Conservation (phyloP, 306 rosid species). For the Benincasa hispida region DNA sequence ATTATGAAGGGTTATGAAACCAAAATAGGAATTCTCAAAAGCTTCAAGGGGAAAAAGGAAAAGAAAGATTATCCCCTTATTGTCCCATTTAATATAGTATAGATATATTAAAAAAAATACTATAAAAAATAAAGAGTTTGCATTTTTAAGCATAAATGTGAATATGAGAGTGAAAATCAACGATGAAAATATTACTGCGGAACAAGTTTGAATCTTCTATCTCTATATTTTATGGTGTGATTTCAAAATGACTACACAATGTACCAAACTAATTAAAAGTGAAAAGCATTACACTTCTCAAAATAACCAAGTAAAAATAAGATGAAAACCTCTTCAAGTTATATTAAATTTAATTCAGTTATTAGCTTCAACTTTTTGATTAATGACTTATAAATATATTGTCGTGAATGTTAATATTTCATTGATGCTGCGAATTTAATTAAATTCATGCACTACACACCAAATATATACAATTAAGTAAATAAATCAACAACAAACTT, state of each 20-base stretch:
- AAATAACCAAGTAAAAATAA: background rate
- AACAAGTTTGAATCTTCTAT: too few species aligned
- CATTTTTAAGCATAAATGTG: too few species aligned
- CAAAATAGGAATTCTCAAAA: too few species aligned
- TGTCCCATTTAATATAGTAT: too few species aligned
- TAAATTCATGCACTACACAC: background rate
- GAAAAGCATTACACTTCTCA: too few species aligned
- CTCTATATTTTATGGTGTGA: background rate
- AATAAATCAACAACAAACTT: background rate
- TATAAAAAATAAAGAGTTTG: too few species aligned
- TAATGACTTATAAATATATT: background rate
- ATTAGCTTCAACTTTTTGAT: background rate
- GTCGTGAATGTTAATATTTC: background rate
- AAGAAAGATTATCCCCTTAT: too few species aligned
- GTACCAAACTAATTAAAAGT: background rate
- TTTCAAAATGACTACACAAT: background rate
- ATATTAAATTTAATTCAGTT: background rate
- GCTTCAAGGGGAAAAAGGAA: too few species aligned
- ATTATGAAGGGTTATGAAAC: too few species aligned
- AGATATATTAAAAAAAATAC: too few species aligned
- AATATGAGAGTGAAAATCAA: too few species aligned
- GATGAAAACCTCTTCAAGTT: background rate
- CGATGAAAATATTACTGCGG: background rate
- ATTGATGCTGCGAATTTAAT: background rate
- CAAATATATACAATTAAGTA: background rate